These are phyloP conservation scores for Cyclaneusma minus DNA, from an alignment of 2,329 filamentous ascomycete genomes.

Conservation along the genomic window DNA sequence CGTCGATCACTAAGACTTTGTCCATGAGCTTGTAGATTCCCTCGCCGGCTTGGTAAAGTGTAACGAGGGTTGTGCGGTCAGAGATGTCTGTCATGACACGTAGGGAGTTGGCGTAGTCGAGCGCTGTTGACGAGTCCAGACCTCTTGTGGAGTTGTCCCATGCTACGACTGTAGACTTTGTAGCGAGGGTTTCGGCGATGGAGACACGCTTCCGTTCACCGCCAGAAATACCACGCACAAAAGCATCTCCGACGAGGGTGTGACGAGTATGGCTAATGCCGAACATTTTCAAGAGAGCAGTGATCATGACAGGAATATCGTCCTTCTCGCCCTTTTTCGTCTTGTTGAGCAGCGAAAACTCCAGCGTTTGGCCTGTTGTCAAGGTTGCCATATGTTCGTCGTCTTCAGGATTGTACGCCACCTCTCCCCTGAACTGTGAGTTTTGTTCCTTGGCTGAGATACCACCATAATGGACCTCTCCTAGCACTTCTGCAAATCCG, in stretches of 20 bases:
- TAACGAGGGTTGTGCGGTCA: constrained; percentile 53
- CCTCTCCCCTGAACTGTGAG: constrained; percentile 57
- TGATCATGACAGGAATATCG: constrained; percentile 53
- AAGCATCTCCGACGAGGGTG: constrained; percentile 56
- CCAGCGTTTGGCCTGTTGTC: constrained; percentile 64
- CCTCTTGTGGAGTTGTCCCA: constrained; percentile 74
- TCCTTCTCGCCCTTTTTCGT: constrained; percentile 49
- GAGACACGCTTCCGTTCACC: constrained; percentile 70
- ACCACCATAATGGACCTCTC: constrained; percentile 57
- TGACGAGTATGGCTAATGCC: constrained; percentile 61
- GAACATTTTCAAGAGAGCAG: constrained; percentile 61
- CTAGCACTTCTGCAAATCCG: constrained; percentile 48
- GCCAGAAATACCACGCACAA: constrained; percentile 58
- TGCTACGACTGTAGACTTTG: constrained; percentile 56
- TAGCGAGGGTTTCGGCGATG: constrained; percentile 63
- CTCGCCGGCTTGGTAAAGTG: constrained; percentile 54
- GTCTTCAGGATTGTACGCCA: constrained; percentile 66
- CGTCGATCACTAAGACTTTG: constrained; percentile 65
- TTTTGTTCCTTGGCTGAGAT: constrained; percentile 52
- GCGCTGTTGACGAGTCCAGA: constrained; percentile 63
- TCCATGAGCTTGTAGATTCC: constrained; percentile 62
- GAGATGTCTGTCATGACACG: constrained; percentile 63
- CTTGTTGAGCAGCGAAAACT: constrained; percentile 62
- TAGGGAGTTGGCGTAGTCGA: constrained; percentile 59
- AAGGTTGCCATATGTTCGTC: constrained; percentile 60